Conservation (phyloP, 2,329 filamentous ascomycete genomes). For the Colletotrichum caudatum region DNA sequence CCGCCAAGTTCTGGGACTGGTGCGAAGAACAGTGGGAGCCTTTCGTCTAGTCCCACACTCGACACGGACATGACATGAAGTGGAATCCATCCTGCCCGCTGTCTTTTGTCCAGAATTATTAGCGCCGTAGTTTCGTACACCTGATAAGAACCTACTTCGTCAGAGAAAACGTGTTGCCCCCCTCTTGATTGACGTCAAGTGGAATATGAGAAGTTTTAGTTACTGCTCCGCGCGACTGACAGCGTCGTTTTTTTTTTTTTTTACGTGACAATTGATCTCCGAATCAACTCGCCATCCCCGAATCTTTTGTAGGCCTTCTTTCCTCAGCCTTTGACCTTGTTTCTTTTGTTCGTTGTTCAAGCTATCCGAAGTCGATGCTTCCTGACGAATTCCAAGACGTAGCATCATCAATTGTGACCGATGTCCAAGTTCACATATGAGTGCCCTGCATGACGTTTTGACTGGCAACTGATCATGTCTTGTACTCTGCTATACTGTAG, state of each 20-base stretch:
- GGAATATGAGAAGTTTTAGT: too few species aligned
- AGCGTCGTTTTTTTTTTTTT: too few species aligned
- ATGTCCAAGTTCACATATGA: neutral
- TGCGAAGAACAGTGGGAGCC: constrained; percentile 44
- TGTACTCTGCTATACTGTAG: neutral
- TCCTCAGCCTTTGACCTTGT: too few species aligned
- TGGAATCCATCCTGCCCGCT: too few species aligned
- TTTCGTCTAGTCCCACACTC: neutral
- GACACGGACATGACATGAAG: neutral
- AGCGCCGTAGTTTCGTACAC: neutral
- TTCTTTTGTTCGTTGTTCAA: neutral
- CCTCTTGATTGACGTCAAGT: neutral
- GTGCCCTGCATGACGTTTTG: neutral
- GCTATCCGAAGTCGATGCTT: neutral
- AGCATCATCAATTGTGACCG: neutral
- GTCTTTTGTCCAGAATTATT: neutral
- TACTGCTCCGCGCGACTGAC: too few species aligned
- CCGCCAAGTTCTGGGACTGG: constrained; percentile 48
- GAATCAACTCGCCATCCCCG: too few species aligned
- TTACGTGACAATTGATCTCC: too few species aligned
- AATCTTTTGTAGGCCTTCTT: too few species aligned
- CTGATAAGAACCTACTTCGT: too few species aligned
- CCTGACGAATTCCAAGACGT: neutral
- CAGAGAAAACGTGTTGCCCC: neutral
- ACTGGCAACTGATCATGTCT: neutral